Conservation (phyloP, 371 early-diverging fungal species). For the Dentiscutata heterogama region DNA sequence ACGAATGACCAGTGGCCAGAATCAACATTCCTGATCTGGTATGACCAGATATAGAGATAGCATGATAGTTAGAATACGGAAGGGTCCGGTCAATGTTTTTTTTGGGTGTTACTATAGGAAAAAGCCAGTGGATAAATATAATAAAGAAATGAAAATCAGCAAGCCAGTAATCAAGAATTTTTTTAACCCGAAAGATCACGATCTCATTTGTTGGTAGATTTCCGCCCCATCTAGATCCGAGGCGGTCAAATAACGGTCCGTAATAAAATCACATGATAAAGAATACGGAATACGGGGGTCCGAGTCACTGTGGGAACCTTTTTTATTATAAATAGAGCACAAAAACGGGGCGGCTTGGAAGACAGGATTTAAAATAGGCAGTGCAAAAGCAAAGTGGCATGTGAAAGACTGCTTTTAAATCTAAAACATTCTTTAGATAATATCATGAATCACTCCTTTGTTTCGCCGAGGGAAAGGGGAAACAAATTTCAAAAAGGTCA, state of each 20-base stretch:
- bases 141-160: neutral
- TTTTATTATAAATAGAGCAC: too few species aligned
- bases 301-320: too few species aligned
- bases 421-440: neutral
- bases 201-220: too few species aligned
- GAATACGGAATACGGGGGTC: too few species aligned
- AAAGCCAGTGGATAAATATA: neutral
- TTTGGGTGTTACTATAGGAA: neutral
- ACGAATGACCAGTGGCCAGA: neutral
- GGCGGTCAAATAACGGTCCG: too few species aligned
- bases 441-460: neutral
- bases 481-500: conserved; percentile 22
- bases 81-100: neutral
- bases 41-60: conserved; percentile 24
- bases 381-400: neutral
- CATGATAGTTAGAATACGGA: neutral
- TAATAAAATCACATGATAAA: too few species aligned
- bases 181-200: too few species aligned
- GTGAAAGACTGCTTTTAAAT: conserved; percentile 11
- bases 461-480: conserved; percentile 3
- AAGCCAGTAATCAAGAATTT: conserved; percentile 1
- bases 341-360: too few species aligned
- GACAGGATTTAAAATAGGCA: too few species aligned
- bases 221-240: too few species aligned
- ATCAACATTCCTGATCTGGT: conserved; percentile 9